phyloP scores from a whole-genome alignment of 1,284 basidiomycete species.

The Fomitiporia mediterranea region DNA sequence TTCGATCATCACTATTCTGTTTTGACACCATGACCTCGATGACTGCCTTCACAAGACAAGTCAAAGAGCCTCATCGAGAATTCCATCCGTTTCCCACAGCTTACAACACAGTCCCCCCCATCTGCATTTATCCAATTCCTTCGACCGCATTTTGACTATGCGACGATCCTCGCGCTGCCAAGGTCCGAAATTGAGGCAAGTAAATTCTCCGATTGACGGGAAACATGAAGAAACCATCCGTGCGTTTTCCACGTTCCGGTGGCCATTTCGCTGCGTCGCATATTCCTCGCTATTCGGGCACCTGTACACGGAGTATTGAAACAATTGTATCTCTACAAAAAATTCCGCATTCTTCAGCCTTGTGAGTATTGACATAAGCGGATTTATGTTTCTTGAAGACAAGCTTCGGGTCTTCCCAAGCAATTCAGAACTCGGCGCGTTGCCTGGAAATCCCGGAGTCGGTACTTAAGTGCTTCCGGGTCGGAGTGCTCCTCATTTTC shows the following conservation, averaged over 20 bases:
- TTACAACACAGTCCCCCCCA: neutral
- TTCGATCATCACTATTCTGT: neutral
- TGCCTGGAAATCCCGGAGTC: neutral
- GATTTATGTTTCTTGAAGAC: too few relatives aligned
- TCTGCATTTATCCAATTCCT: neutral
- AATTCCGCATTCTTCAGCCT: neutral
- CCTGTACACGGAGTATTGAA: neutral
- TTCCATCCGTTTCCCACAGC: neutral
- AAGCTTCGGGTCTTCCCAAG: neutral
- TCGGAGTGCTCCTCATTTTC: neutral
- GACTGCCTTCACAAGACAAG: neutral
- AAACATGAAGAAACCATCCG: neutral
- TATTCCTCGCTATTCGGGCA: neutral
- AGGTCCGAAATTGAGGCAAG: neutral
- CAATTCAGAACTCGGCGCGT: neutral
- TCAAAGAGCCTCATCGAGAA: neutral
- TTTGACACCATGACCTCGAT: neutral
- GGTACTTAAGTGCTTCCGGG: neutral
- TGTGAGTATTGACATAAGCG: neutral
- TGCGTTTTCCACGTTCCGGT: conserved; percentile 6
- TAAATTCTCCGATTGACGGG: too few relatives aligned
- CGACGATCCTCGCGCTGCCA: neutral
- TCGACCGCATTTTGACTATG: neutral
- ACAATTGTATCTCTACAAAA: too few relatives aligned
- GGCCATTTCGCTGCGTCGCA: neutral